Base-by-base conservation (phyloP, 2,329 filamentous ascomycete genomes). In the Thermothelomyces thermophilus region DNA sequence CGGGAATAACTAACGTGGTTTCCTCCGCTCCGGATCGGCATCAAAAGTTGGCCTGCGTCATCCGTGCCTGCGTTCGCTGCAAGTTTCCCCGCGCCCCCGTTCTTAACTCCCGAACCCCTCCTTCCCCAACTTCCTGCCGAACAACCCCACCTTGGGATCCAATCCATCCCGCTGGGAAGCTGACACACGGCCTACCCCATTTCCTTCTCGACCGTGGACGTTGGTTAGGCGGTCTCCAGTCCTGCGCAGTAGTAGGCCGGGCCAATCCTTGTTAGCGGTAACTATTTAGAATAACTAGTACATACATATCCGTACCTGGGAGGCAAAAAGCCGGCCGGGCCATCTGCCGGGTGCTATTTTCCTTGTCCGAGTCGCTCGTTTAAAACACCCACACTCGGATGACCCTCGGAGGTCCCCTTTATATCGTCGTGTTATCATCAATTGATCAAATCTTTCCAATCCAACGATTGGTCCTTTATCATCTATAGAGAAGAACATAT, bases 1-100 rank as follows among this genome's bases (percentile, higher is more conserved):
- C 10, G 26, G 54, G 54, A 56, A 54, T 22, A 56, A 56, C 28
- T 22, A 56, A 56, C 28, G 44, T 56, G 42, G 41, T 48, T 41
- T 48, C 54, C 44, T n/a, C n/a, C n/a, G n/a, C n/a, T n/a, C 36
- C 19, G 26, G 16, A 19, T 30, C 46, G 53, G 53, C 44, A 50
- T 14, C 41, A 24, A 16, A 49, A 13, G 5, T 19, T 43, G 39
- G 26, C 30, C n/a, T 46, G 48, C 48, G 36, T 42, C 50, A 48
- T n/a, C 9, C 26, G 33, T 33, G 10, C 40, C 26, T 44, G 40
- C 39, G 36, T n/a, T 30, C 28, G 24, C 40, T 19, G 16, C 26
- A 19, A 17, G 16, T 16, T 10, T 19, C n/a, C 16, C 7, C n/a
- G 39, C 14, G 5, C 47, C 43, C 20, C 46, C 46, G 42, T 41